These are phyloP conservation scores for Candida pseudocylindracea DNA, from an alignment of 1,139 yeast genomes.

Conservation along the genomic window DNA sequence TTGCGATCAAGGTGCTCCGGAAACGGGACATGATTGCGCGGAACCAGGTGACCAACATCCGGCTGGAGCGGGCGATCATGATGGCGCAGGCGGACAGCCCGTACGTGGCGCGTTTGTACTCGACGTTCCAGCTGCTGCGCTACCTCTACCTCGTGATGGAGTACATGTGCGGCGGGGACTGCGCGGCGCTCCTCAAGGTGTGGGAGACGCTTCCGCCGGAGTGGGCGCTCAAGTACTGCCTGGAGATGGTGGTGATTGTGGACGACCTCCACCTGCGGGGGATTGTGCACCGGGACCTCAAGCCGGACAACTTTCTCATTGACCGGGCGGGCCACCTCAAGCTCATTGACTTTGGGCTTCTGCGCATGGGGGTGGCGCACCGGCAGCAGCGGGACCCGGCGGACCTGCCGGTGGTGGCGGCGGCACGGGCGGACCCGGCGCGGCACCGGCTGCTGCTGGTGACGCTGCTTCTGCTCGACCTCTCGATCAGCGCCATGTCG, in stretches of 20 bases:
- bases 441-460: conserved; percentile 15
- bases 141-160: conserved; percentile 90
- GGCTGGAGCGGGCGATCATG: conserved; percentile 90
- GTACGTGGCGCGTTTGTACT: conserved; percentile 75
- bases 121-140: conserved; percentile 76
- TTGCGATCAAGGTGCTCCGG: conserved; percentile 84
- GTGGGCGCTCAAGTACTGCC: conserved; percentile 75
- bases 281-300: conserved; percentile 82
- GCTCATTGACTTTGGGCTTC: conserved; percentile 85
- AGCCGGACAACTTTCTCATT: conserved; percentile 83
- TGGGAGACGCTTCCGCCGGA: conserved; percentile 65
- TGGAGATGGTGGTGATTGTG: conserved; percentile 82
- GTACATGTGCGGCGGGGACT: conserved; percentile 88
- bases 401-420: conserved; percentile 4
- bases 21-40: conserved; percentile 94
- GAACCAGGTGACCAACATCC: conserved; percentile 86
- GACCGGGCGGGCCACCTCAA: conserved; percentile 78
- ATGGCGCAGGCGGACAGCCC: conserved; percentile 93
- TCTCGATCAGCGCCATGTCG: conserved; percentile 3
- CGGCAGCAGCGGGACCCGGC: conserved; percentile 30
- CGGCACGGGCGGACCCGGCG: conserved; percentile 4
- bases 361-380: conserved; percentile 73
- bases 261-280: conserved; percentile 76
- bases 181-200: conserved; percentile 66
- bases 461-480: conserved; percentile 27